These are phyloP conservation scores for Lasiosphaeria ovina DNA, from an alignment of 495 filamentous ascomycete species.

Conservation along the genomic window DNA sequence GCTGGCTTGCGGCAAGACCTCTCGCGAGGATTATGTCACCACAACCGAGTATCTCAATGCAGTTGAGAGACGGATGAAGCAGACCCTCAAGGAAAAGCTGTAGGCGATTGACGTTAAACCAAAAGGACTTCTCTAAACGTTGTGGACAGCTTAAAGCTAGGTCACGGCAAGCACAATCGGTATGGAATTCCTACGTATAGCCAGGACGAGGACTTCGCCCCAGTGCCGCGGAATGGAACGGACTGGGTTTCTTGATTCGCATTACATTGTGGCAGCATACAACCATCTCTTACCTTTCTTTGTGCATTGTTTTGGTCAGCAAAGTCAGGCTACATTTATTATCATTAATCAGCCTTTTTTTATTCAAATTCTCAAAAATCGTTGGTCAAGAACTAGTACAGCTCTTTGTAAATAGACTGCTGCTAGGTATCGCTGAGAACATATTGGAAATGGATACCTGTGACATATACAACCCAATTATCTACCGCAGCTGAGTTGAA, in stretches of 20 bases:
- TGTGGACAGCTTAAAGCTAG: neutral
- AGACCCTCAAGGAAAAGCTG: slow-evolving; percentile 52
- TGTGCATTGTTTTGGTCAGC: too few relatives aligned
- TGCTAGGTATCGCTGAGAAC: neutral
- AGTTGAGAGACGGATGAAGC: slow-evolving; percentile 81
- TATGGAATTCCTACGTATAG: too few relatives aligned
- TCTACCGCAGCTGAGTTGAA: neutral
- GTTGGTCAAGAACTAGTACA: too few relatives aligned
- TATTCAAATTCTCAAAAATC: too few relatives aligned
- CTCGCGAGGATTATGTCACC: slow-evolving; percentile 78
- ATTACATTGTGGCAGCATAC: too few relatives aligned
- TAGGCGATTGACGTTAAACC: slow-evolving; percentile 20
- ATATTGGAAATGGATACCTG: neutral
- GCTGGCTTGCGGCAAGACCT: slow-evolving; percentile 82
- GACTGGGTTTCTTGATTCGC: too few relatives aligned
- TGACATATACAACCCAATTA: neutral
- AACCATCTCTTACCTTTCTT: too few relatives aligned
- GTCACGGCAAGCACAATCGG: neutral
- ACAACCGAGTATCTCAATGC: slow-evolving; percentile 85
- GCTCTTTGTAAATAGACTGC: neutral
- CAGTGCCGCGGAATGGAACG: too few relatives aligned
- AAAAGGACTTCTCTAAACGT: neutral
- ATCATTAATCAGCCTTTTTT: too few relatives aligned
- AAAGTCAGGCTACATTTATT: too few relatives aligned
- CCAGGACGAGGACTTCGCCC: too few relatives aligned